Evolutionary conservation across 2,329 filamentous ascomycete species (phyloP).

Genomic region (Fusarium duplospermum): DNA sequence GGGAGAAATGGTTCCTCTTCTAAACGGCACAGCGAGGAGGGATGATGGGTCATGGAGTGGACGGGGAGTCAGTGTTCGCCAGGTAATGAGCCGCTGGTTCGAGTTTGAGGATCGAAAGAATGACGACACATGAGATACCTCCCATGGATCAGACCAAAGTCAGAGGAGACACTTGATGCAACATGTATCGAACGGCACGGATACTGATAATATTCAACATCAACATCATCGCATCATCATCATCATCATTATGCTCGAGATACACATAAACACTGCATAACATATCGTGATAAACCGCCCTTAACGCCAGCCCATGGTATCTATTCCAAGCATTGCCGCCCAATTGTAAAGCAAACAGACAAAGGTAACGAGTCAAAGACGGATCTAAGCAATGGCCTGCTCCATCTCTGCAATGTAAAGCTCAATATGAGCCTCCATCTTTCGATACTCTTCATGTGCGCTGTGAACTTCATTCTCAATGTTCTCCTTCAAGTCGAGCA

Average conservation of each 20-base stretch:
- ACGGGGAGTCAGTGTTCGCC: conserved; percentile 66
- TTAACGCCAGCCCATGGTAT: conserved; percentile 57
- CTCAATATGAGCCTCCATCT: conserved; percentile 97
- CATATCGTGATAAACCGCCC: conserved; percentile 32
- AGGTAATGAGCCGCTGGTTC: conserved; percentile 75
- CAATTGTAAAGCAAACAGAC: conserved; percentile 24
- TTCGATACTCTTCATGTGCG: conserved; percentile 93
- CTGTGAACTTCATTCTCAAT: conserved; percentile 94
- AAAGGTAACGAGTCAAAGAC: background rate
- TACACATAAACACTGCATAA: conserved; percentile 17
- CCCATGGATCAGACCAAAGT: background rate
- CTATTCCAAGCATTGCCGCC: conserved; percentile 38
- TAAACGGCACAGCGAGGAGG: conserved; percentile 66
- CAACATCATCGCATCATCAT: conserved; percentile 14
- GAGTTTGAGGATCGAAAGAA: conserved; percentile 26
- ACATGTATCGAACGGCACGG: background rate
- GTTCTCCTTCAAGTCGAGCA: conserved; percentile 96
- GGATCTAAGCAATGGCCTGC: conserved; percentile 71
- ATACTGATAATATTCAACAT: background rate
- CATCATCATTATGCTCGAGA: conserved; percentile 10
- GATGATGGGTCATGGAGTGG: conserved; percentile 68
- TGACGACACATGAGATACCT: background rate
- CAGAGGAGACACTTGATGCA: background rate
- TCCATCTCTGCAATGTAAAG: conserved; percentile 99
- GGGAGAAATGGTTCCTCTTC: conserved; percentile 67